Percentiles rank a stretch among this genome's conserved stretches.
phyloP scores from a whole-genome alignment of 768 basidiomycete genomes.

The Hypholoma sublateritium region DNA sequence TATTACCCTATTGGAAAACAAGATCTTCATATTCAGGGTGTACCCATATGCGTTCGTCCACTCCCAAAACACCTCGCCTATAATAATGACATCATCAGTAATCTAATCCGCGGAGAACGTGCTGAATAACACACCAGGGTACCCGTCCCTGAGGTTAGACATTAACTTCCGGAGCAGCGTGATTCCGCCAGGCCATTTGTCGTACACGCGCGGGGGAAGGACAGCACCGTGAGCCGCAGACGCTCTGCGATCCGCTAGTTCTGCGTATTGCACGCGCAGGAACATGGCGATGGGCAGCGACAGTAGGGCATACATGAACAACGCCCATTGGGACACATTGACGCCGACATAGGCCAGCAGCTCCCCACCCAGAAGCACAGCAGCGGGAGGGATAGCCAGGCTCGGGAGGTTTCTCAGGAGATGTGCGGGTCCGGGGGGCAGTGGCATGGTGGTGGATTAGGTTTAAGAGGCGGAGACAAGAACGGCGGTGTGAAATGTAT shows the following conservation, averaged over 20 bases:
- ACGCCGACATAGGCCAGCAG: slow-evolving; percentile 9
- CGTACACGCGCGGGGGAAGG: slow-evolving; percentile 30
- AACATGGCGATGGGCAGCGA: slow-evolving; percentile 16
- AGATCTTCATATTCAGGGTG: slow-evolving; percentile 29
- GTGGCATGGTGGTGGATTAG: slow-evolving; percentile 9
- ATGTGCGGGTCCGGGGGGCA: slow-evolving; percentile 33
- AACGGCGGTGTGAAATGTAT: too few species aligned
- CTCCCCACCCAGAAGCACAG: slow-evolving; percentile 15
- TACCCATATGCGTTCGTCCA: slow-evolving; percentile 26
- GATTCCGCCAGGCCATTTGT: slow-evolving; percentile 36
- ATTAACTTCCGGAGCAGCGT: slow-evolving; percentile 26
- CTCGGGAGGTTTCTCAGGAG: slow-evolving; percentile 24
- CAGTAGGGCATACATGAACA: slow-evolving; percentile 11
- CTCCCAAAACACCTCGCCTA: slow-evolving; percentile 28
- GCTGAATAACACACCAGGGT: slow-evolving; percentile 18
- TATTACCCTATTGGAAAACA: slow-evolving; percentile 39
- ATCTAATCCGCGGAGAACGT: neutral
- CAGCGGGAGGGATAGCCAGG: slow-evolving; percentile 23
- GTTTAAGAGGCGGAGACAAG: too few species aligned
- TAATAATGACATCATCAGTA: neutral
- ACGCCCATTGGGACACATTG: slow-evolving; percentile 11
- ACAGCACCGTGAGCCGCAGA: slow-evolving; percentile 25
- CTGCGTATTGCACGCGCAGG: slow-evolving; percentile 15
- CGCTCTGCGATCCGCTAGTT: slow-evolving; percentile 7
- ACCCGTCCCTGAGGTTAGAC: slow-evolving; percentile 24